Base-by-base conservation (phyloP, 495 filamentous ascomycete species). In the Penicillium taxi region DNA sequence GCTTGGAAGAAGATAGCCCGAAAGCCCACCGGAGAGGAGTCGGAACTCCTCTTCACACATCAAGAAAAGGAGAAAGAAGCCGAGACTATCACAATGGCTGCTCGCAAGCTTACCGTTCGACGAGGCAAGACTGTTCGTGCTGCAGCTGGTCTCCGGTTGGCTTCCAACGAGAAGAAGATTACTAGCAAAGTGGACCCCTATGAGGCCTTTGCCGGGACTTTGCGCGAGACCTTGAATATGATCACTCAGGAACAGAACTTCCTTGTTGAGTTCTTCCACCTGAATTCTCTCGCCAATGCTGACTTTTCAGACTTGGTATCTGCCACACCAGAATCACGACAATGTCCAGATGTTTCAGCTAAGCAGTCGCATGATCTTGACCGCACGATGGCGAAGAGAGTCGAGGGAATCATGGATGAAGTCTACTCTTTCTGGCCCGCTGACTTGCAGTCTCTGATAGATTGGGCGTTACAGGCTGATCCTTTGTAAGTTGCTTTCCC, bases 211-310 rank as follows among this genome's bases (percentile, higher is more conserved):
- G 69, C 78, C 2, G 82, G 82, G 22, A 74, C 80, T 11, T 65
- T 96, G 27, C 78, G 83, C 32, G 86, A 94, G 57, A 75, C 84
- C 37, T 59, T 86, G 29, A 80, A 77, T 14, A 73, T 91, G 40
- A 77, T 95, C 25, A 80, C 82, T 32, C 83, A 83, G 42, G 90
- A 96, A 63, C 90, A 96, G 57, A 95, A 95, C 52, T 96, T 96
- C 49, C 66, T 94, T 18, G 78, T 93, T 15, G 84, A 91, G 37
- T 91, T 94, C 61, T 96, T 96, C 67, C 87, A 94, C 38, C 72
- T 91, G 6, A 82, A 78, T 22, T 91, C 86, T 11, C 66, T 85
- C 9, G 75, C 82, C 36, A 79, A 72, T 9, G 61, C 71, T 9
- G 89, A 96, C 46, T 96, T 94, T 48, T 67, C 80, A 1, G 90